These are phyloP conservation scores for Mycena haematopus DNA, from an alignment of 768 basidiomycete species.

Conservation along the genomic window DNA sequence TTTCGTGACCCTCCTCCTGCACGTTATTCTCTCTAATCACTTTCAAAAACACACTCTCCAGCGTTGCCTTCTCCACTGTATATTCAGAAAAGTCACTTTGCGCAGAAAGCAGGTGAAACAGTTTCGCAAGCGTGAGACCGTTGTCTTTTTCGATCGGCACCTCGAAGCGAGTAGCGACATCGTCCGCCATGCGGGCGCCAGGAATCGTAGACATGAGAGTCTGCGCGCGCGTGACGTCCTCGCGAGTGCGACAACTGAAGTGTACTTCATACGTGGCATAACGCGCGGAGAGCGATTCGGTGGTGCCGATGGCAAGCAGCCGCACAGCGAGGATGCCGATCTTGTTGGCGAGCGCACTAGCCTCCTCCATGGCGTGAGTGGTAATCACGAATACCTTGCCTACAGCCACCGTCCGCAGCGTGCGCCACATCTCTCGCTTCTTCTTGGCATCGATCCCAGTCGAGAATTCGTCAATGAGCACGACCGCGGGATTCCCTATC, in stretches of 20 bases:
- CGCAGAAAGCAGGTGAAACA: constrained; percentile 62
- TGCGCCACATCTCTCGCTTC: constrained; percentile 86
- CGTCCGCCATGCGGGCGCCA: constrained; percentile 69
- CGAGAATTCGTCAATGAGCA: constrained; percentile 85
- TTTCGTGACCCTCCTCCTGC: constrained; percentile 46
- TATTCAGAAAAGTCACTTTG: constrained; percentile 67
- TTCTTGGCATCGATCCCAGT: constrained; percentile 85
- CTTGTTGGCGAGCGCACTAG: constrained; percentile 75
- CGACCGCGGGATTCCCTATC: constrained; percentile 77
- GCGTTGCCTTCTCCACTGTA: constrained; percentile 70
- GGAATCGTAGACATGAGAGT: constrained; percentile 67
- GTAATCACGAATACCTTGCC: constrained; percentile 74
- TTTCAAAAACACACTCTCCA: constrained; percentile 78
- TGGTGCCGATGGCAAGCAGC: constrained; percentile 75
- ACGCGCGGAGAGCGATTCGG: constrained; percentile 64
- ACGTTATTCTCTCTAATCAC: constrained; percentile 70
- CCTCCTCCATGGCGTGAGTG: constrained; percentile 87
- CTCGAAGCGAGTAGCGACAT: constrained; percentile 79
- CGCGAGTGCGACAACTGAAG: constrained; percentile 69
- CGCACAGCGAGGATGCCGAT: constrained; percentile 79
- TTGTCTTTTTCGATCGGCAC: constrained; percentile 57
- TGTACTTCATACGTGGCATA: constrained; percentile 82
- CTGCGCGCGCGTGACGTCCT: constrained; percentile 63
- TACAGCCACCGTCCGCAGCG: constrained; percentile 64
- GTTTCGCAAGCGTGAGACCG: constrained; percentile 58